Conservation (phyloP, 2,329 filamentous ascomycete genomes). For the Claviceps sorghi region DNA sequence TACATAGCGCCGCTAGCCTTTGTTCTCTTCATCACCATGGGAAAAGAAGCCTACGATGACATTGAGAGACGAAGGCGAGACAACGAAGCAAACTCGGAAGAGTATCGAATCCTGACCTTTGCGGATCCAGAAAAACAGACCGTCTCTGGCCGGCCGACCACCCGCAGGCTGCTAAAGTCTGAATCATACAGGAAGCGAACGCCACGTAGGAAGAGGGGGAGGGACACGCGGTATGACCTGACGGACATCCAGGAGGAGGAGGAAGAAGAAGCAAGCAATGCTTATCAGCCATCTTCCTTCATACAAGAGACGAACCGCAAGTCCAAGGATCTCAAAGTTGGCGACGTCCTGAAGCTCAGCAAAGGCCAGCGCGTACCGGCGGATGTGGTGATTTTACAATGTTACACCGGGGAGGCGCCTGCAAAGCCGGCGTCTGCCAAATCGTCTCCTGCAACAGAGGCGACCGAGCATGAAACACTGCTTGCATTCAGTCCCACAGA, state of each 20-base stretch:
- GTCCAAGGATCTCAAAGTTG: slow-evolving; percentile 79
- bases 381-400: slow-evolving; percentile 86
- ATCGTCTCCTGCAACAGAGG: slow-evolving; percentile 15
- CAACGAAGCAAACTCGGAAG: slow-evolving; percentile 85
- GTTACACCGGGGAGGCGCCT: slow-evolving; percentile 44
- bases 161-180: slow-evolving; percentile 29
- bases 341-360: slow-evolving; percentile 81
- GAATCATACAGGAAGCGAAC: slow-evolving; percentile 15
- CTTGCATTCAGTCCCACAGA: slow-evolving; percentile 27
- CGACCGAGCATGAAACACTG: slow-evolving; percentile 25
- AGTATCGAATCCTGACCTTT: slow-evolving; percentile 66
- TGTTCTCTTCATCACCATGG: slow-evolving; percentile 80
- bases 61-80: slow-evolving; percentile 74
- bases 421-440: slow-evolving; percentile 13
- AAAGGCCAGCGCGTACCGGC: slow-evolving; percentile 91
- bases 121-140: slow-evolving; percentile 35
- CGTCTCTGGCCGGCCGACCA: slow-evolving; percentile 21
- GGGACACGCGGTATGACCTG: slow-evolving; percentile 23
- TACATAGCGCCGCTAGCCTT: slow-evolving; percentile 88
- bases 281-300: slow-evolving; percentile 28
- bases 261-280: slow-evolving; percentile 41
- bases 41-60: slow-evolving; percentile 92
- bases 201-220: slow-evolving; percentile 17
- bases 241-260: slow-evolving; percentile 60
- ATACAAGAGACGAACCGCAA: slow-evolving; percentile 60